These are phyloP conservation scores for Persicaria maculosa DNA, from an alignment of 148 eudicot species.

Conservation along the genomic window DNA sequence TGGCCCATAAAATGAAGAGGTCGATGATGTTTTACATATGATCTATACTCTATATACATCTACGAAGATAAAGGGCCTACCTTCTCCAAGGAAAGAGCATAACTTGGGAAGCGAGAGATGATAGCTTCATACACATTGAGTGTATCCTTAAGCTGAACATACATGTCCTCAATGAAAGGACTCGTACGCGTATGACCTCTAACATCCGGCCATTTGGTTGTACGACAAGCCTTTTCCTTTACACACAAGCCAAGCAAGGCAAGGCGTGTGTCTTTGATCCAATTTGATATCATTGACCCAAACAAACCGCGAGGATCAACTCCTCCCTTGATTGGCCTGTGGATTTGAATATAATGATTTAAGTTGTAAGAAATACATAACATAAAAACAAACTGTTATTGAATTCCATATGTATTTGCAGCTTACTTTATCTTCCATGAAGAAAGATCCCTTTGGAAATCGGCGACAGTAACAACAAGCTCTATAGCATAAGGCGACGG, in stretches of 20 bases:
- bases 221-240: slow-evolving; percentile 19
- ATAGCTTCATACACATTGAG: slow-evolving; percentile 28
- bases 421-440: slow-evolving; percentile 35
- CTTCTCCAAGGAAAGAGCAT: slow-evolving; percentile 29
- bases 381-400: neutral
- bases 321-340: slow-evolving; percentile 32
- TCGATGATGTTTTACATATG: neutral
- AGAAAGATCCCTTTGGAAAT: slow-evolving; percentile 34
- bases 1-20: neutral
- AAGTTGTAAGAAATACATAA: neutral
- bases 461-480: slow-evolving; percentile 28
- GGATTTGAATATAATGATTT: neutral
- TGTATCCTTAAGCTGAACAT: slow-evolving; percentile 28
- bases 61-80: slow-evolving; percentile 17
- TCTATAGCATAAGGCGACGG: slow-evolving; percentile 28
- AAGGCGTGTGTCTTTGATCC: slow-evolving; percentile 35
- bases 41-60: neutral
- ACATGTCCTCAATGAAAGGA: slow-evolving; percentile 29
- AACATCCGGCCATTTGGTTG: slow-evolving; percentile 18
- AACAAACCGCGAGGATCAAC: slow-evolving; percentile 28
- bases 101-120: slow-evolving; percentile 34
- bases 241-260: slow-evolving; percentile 28
- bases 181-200: slow-evolving; percentile 23
- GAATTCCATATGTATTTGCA: neutral
- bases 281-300: slow-evolving; percentile 27